Conservation (phyloP, 2,329 filamentous ascomycete genomes). For the Xylariaceae sp. region DNA sequence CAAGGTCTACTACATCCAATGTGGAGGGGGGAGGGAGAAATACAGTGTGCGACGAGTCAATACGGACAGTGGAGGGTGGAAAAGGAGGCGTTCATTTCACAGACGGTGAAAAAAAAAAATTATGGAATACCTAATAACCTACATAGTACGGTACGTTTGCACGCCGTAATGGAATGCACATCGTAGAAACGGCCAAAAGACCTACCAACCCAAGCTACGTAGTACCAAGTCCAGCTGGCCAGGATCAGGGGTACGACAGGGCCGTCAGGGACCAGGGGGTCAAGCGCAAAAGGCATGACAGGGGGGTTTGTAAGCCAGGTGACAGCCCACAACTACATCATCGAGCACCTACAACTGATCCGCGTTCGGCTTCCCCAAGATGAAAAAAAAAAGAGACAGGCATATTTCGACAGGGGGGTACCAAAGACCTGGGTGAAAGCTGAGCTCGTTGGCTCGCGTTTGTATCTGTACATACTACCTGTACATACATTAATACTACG, state of each 20-base stretch:
- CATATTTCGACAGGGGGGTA: conserved; percentile 21
- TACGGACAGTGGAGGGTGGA: neutral
- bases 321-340: conserved; percentile 33
- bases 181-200: conserved; percentile 5
- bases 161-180: neutral
- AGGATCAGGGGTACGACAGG: conserved; percentile 21
- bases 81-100: neutral
- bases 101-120: neutral
- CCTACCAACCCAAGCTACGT: conserved; percentile 21
- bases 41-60: neutral
- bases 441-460: neutral
- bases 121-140: neutral
- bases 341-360: conserved; percentile 31
- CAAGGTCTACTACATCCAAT: neutral
- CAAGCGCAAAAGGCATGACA: conserved; percentile 6
- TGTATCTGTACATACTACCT: neutral
- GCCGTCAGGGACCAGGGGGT: conserved; percentile 10
- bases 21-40: neutral
- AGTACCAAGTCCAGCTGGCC: conserved; percentile 8
- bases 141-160: too few species aligned
- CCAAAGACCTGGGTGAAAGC: conserved; percentile 29
- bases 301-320: conserved; percentile 25
- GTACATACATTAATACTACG: too few species aligned
- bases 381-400: conserved; percentile 23
- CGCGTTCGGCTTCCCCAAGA: conserved; percentile 31